These are phyloP conservation scores for Verticillium albo-atrum DNA, from an alignment of 2,329 filamentous ascomycete genomes.

Conservation along the genomic window DNA sequence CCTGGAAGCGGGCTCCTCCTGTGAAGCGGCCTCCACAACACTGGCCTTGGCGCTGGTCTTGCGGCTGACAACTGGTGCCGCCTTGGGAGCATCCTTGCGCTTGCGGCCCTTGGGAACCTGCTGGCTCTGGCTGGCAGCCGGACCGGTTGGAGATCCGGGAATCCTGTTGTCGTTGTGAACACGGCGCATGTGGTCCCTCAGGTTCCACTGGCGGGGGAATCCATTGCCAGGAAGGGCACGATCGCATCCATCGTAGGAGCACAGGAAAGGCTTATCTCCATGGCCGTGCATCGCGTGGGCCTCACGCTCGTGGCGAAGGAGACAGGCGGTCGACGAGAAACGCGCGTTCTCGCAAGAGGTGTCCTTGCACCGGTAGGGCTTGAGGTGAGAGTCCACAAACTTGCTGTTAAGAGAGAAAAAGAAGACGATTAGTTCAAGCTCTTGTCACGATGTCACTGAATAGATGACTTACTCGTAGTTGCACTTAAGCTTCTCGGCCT, in stretches of 20 bases:
- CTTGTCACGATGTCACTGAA: too few relatives aligned
- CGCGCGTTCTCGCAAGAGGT: conserved; percentile 76
- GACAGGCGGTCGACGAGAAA: conserved; percentile 92
- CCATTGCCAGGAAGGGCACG: conserved; percentile 77
- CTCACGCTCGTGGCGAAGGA: conserved; percentile 91
- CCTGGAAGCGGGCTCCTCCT: conserved; percentile 28
- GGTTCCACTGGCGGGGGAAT: conserved; percentile 93
- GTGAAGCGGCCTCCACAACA: conserved; percentile 24
- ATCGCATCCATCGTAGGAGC: conserved; percentile 83
- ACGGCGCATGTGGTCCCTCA: conserved; percentile 94
- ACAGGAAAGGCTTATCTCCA: conserved; percentile 87
- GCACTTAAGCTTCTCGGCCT: conserved; percentile 94
- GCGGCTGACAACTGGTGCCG: conserved; percentile 33
- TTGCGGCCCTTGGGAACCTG: conserved; percentile 55
- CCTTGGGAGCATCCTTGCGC: conserved; percentile 49
- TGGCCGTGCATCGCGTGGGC: conserved; percentile 95
- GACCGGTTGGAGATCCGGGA: conserved; percentile 32
- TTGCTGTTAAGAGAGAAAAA: conserved; percentile 60
- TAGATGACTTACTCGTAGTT: conserved; percentile 93
- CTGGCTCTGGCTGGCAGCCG: conserved; percentile 23
- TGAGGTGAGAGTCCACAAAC: conserved; percentile 93
- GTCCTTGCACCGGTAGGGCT: conserved; percentile 93
- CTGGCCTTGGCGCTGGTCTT: conserved; percentile 43
- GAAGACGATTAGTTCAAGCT: conserved; percentile 17
- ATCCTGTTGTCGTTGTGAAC: conserved; percentile 67